A percentile compares a stretch with the other conserved stretches of the same genome.
These are phyloP conservation scores for Amanita molliuscula DNA, from an alignment of 768 basidiomycete species.

Conservation along the genomic window DNA sequence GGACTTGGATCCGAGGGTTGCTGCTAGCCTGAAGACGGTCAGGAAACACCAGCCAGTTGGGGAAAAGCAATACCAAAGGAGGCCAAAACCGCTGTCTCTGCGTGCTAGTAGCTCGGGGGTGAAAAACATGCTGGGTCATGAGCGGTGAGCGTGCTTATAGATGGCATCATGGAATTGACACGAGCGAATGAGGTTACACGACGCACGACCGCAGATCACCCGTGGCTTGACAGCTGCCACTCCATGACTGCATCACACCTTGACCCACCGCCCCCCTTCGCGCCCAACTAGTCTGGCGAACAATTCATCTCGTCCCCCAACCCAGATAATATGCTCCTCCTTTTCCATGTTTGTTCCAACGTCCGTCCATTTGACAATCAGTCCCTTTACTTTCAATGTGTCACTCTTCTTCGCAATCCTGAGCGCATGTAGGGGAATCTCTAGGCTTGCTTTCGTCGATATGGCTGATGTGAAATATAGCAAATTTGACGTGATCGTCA, in stretches of 20 bases:
- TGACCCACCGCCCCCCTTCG: conserved; percentile 39
- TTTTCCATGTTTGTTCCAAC: conserved; percentile 20
- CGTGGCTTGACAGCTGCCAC: conserved; percentile 3
- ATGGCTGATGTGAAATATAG: conserved; percentile 49
- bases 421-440: conserved; percentile 35
- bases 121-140: conserved; percentile 66
- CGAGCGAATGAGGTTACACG: not conserved
- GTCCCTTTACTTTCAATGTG: conserved; percentile 32
- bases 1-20: conserved; percentile 83
- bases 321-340: conserved; percentile 49
- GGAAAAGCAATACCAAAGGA: conserved; percentile 50
- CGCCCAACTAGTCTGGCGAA: conserved; percentile 53
- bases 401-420: conserved; percentile 49
- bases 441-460: conserved; percentile 31
- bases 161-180: not conserved
- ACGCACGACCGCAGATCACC: not conserved
- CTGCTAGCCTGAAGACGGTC: conserved; percentile 60
- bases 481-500: conserved; percentile 40
- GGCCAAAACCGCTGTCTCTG: conserved; percentile 81
- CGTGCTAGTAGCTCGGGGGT: conserved; percentile 70
- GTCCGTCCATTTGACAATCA: conserved; percentile 35
- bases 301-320: conserved; percentile 52
- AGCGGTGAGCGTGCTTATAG: conserved; percentile 1
- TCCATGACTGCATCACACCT: conserved; percentile 19
- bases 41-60: not conserved